A percentile compares a stretch with the other conserved stretches of the same genome.
Evolutionary conservation across 2,329 filamentous ascomycete species (phyloP).

Genomic region (Alternaria tenuissima): DNA sequence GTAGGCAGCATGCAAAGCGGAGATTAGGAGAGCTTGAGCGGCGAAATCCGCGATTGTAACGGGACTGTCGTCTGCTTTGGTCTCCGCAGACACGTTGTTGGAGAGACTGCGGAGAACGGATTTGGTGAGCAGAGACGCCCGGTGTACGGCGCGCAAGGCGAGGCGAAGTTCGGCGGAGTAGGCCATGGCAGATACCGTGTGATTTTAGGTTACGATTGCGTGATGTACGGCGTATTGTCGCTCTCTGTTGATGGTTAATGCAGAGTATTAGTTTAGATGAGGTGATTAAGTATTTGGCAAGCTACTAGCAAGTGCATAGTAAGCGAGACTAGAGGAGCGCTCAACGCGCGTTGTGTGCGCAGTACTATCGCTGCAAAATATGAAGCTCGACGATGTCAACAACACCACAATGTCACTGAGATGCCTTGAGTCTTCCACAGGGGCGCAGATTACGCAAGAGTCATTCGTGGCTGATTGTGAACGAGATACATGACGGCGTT

Average conservation of each 20-base stretch:
- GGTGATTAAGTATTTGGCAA: constrained; percentile 11
- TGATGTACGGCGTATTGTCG: constrained; percentile 11
- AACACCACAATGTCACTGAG: neutral
- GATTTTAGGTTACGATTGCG: constrained; percentile 6
- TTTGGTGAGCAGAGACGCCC: constrained; percentile 67
- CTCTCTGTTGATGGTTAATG: constrained; percentile 13
- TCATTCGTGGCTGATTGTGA: constrained; percentile 3
- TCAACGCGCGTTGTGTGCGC: neutral
- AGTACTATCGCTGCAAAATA: neutral
- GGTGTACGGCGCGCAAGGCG: constrained; percentile 58
- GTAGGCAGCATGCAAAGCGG: constrained; percentile 62
- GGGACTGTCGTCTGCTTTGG: constrained; percentile 66
- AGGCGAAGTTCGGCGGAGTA: constrained; percentile 42
- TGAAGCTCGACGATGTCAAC: constrained; percentile 6
- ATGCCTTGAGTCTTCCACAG: neutral
- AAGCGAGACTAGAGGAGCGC: constrained; percentile 21
- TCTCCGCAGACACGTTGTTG: constrained; percentile 57
- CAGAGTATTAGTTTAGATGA: constrained; percentile 24
- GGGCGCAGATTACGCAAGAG: constrained; percentile 1
- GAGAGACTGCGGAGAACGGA: constrained; percentile 58
- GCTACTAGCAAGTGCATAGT: constrained; percentile 20
- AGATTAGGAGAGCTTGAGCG: constrained; percentile 68
- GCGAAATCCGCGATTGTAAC: constrained; percentile 72
- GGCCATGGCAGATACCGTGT: constrained; percentile 12
- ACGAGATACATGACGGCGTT: neutral